Conservation (phyloP, 495 filamentous ascomycete genomes). For the Glarea lozoyensis region DNA sequence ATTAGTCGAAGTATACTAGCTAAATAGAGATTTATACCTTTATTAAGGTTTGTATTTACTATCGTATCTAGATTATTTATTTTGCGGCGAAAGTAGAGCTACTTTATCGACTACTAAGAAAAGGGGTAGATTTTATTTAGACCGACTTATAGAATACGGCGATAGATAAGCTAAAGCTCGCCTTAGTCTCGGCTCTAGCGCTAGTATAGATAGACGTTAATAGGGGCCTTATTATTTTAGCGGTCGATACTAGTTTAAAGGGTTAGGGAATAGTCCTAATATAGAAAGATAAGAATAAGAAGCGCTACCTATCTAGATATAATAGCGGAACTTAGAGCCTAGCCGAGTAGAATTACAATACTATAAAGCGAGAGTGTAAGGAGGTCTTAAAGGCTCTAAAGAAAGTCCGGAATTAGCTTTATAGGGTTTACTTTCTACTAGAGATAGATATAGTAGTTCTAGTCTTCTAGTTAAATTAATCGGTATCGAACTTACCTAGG, state of each 20-base stretch:
- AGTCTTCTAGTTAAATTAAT: not conserved
- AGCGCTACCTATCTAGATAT: not conserved
- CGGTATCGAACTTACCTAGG: not conserved
- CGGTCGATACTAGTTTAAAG: not conserved
- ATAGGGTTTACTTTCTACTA: conserved; percentile 3
- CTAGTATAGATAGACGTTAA: not conserved
- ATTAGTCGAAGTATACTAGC: not conserved
- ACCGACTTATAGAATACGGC: not conserved
- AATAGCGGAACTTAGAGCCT: not conserved
- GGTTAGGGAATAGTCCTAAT: not conserved
- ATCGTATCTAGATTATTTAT: conserved; percentile 1
- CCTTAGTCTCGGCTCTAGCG: not conserved
- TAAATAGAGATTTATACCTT: not conserved
- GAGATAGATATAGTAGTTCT: not conserved
- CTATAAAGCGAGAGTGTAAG: conserved; percentile 4
- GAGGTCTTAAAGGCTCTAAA: conserved; percentile 3
- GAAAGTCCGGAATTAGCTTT: not conserved
- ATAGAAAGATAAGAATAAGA: conserved; percentile 1
- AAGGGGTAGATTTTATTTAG: not conserved
- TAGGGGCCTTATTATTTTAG: not conserved
- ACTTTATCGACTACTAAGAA: not conserved
- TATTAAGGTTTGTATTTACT: conserved; percentile 2
- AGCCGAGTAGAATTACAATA: conserved; percentile 2
- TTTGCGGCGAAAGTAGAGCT: not conserved
- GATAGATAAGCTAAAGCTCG: not conserved